phyloP scores from a whole-genome alignment of 2,329 filamentous ascomycete genomes.

The Aspergillus niger region DNA sequence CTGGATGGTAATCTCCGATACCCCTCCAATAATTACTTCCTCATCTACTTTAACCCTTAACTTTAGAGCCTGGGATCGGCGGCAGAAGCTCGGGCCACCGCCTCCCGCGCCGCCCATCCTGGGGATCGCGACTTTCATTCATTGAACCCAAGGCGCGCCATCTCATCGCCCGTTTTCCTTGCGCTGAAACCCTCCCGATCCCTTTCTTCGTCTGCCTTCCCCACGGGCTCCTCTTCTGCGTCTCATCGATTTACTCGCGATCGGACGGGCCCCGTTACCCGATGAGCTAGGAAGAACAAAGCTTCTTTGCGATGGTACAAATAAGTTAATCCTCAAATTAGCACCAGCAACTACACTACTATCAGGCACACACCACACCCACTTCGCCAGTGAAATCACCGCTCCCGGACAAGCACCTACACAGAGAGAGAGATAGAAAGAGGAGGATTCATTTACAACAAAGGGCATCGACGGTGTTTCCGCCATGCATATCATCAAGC shows the following conservation, averaged over 20 bases:
- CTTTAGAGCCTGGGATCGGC: slow-evolving; percentile 6
- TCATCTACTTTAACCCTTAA: too few relatives aligned
- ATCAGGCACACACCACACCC: slow-evolving; percentile 16
- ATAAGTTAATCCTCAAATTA: slow-evolving; percentile 20
- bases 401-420: background rate
- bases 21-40: too few relatives aligned
- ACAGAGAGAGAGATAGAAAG: slow-evolving; percentile 8
- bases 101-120: slow-evolving; percentile 27
- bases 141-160: slow-evolving; percentile 26
- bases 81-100: slow-evolving; percentile 39
- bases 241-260: background rate
- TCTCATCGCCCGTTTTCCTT: slow-evolving; percentile 19
- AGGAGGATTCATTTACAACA: background rate
- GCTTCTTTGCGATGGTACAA: slow-evolving; percentile 33
- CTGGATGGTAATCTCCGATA: too few relatives aligned
- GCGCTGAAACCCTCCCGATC: background rate
- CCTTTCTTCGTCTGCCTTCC: background rate
- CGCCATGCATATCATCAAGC: slow-evolving; percentile 85
- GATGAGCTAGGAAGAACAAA: slow-evolving; percentile 15
- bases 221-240: background rate
- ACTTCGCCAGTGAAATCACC: slow-evolving; percentile 20
- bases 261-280: slow-evolving; percentile 5
- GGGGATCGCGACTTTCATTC: slow-evolving; percentile 42
- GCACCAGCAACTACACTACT: background rate
- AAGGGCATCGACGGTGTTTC: slow-evolving; percentile 9